Evolutionary conservation across 306 rosid species (phyloP).

Genomic region (Alnus glutinosa): DNA sequence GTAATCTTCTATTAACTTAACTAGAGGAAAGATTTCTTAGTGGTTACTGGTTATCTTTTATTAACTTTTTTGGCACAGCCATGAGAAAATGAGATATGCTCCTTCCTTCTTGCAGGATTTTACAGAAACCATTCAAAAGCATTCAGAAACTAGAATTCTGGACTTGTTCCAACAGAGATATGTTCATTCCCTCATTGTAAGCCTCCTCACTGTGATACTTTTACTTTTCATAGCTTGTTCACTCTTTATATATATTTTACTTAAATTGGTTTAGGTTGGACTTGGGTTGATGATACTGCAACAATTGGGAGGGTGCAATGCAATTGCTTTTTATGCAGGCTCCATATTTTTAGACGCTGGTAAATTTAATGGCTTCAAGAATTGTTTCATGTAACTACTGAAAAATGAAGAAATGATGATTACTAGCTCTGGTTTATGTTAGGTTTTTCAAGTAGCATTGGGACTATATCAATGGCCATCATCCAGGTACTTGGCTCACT

Average conservation of each 20-base stretch:
- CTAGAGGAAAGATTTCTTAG: neutral
- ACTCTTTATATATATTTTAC: slow-evolving; percentile 4
- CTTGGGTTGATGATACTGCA: slow-evolving; percentile 81
- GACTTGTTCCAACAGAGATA: slow-evolving; percentile 68
- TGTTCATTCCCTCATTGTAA: slow-evolving; percentile 68
- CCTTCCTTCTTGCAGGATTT: slow-evolving; percentile 51
- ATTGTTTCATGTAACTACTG: neutral
- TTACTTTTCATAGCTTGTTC: slow-evolving; percentile 1
- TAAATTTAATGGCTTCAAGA: slow-evolving; percentile 23
- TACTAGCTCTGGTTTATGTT: slow-evolving; percentile 35
- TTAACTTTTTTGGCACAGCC: neutral
- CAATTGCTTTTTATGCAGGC: slow-evolving; percentile 68
- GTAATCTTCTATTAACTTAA: slow-evolving; percentile 36
- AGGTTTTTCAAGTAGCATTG: slow-evolving; percentile 78
- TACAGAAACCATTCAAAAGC: slow-evolving; percentile 56
- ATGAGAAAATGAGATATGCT: neutral
- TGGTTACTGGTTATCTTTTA: neutral
- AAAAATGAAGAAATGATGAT: neutral
- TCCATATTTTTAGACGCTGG: slow-evolving; percentile 78
- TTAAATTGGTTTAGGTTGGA: slow-evolving; percentile 59
- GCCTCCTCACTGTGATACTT: slow-evolving; percentile 16
- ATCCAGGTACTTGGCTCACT: slow-evolving; percentile 60
- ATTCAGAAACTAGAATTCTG: slow-evolving; percentile 48
- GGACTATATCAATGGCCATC: slow-evolving; percentile 69
- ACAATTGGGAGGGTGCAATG: slow-evolving; percentile 85